Percentiles rank a stretch among this genome's conserved stretches.
Conservation (phyloP, 768 basidiomycete species). For the Hortiboletus flavorubellus region DNA sequence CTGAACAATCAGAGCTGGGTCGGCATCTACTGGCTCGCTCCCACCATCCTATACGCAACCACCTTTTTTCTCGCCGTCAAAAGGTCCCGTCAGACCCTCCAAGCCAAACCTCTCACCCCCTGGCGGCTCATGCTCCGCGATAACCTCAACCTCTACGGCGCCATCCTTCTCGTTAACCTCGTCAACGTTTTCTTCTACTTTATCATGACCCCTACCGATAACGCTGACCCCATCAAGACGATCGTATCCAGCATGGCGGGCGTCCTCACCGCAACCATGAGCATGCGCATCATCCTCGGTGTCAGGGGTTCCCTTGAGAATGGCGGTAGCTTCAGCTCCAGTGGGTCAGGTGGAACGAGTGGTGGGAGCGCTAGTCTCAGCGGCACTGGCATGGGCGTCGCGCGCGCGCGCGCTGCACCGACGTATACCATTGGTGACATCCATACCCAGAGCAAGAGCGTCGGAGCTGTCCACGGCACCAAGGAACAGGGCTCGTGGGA, state of each 20-base stretch:
- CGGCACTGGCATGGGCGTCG: constrained; percentile 13
- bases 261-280: constrained; percentile 85
- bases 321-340: constrained; percentile 69
- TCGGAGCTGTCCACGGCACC: constrained; percentile 38
- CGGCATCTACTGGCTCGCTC: constrained; percentile 80
- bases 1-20: constrained; percentile 65
- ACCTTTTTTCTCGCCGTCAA: constrained; percentile 25
- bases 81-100: constrained; percentile 24
- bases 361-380: constrained; percentile 45
- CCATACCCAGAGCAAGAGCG: constrained; percentile 47
- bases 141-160: constrained; percentile 81
- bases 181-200: constrained; percentile 88
- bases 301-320: constrained; percentile 71
- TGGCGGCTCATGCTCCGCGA: constrained; percentile 93
- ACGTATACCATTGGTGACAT: constrained; percentile 49
- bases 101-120: constrained; percentile 49
- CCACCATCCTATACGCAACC: constrained; percentile 59
- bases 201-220: constrained; percentile 63
- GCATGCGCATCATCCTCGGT: constrained; percentile 79
- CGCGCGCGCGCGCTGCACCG: constrained; percentile 26
- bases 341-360: constrained; percentile 42
- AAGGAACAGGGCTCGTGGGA: constrained; percentile 41
- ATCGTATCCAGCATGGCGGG: constrained; percentile 85
- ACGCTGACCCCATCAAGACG: constrained; percentile 68
- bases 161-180: constrained; percentile 78